Percentiles rank a stretch among this genome's conserved stretches.
Evolutionary conservation across 768 basidiomycete species (phyloP).

Genomic region (Trametes gibbosa): DNA sequence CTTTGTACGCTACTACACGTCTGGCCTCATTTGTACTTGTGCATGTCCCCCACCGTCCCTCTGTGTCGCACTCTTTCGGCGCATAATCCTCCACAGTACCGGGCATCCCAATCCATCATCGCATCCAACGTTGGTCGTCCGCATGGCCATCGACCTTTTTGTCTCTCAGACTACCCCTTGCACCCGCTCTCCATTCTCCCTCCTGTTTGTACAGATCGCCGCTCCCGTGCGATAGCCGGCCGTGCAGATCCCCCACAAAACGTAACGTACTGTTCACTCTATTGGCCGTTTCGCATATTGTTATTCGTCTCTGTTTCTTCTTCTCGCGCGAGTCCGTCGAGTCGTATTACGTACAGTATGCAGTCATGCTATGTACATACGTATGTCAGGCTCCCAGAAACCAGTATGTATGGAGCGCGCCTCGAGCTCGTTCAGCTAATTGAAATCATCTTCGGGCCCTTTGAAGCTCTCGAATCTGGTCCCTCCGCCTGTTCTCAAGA

Average conservation of each 20-base stretch:
- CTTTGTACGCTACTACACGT: conserved; percentile 13
- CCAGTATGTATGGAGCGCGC: no score
- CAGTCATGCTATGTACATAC: no score
- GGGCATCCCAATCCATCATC: background rate
- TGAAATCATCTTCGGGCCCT: no score
- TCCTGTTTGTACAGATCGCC: background rate
- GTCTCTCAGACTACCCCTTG: background rate
- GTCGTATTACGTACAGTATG: no score
- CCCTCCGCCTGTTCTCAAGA: no score
- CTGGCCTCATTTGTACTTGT: conserved; percentile 7
- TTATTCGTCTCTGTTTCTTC: conserved; percentile 5
- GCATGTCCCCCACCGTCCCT: background rate
- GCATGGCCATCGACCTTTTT: no score
- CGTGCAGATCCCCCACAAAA: background rate
- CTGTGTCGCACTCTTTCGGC: background rate
- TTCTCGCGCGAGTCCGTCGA: no score
- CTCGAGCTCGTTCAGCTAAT: no score
- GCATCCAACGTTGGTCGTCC: background rate
- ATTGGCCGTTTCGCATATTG: conserved; percentile 10
- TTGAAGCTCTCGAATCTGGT: no score
- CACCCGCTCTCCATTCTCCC: background rate
- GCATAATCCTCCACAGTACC: background rate
- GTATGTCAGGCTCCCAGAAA: no score
- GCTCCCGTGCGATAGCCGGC: background rate
- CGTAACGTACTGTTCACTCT: conserved; percentile 4